Base-by-base conservation (phyloP, 2,329 filamentous ascomycete genomes). In the Aphanocladium album region DNA sequence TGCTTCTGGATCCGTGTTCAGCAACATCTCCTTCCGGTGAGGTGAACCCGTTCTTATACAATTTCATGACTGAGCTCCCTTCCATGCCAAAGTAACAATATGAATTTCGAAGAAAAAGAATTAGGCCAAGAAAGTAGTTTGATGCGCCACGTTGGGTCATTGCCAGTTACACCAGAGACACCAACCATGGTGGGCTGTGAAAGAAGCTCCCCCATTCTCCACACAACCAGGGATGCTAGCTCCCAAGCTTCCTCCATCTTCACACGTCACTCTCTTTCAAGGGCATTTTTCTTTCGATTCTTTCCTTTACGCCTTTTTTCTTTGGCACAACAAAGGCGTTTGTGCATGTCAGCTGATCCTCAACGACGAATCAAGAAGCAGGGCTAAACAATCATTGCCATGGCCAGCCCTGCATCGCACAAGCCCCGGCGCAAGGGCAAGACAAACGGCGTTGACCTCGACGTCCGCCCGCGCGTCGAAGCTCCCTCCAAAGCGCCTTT, bases 401-500 rank as follows among this genome's bases (percentile, higher is more conserved):
- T 84, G 80, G 78, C 78, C 67, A 76, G 76, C 66, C 76, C 82
- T 64, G 79, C 81, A 62, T 78, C 83, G 56, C 84, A 85, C 68
- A 87, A 86, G 70, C 79, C 84, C 53, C 77, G 84, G 73, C 83
- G 83, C 71, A 85, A 80, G 74, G 69, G 71, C 62, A 86, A 81
- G 72, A 84, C 82, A 70, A 73, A 75, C 64, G 73, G 71, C 57
- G 71, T 71, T 68, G 75, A 76, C 63, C 74, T 76, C 66, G 66
- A 57, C 7, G 35, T 60, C 47, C 67, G 66, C 30, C 33, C 64
- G 43, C 71, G 68, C 33, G 60, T 68, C 57, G 81, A 83, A 64
- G 71, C 77, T 55, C 74, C 83, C 59, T 73, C 82, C 56, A 79
- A 81, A 54, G 75, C 79, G 46, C 93, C 93, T 35, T 85, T 90